These are phyloP conservation scores for Lachancea nothofagi DNA, from an alignment of 805 yeast genomes.

Conservation along the genomic window DNA sequence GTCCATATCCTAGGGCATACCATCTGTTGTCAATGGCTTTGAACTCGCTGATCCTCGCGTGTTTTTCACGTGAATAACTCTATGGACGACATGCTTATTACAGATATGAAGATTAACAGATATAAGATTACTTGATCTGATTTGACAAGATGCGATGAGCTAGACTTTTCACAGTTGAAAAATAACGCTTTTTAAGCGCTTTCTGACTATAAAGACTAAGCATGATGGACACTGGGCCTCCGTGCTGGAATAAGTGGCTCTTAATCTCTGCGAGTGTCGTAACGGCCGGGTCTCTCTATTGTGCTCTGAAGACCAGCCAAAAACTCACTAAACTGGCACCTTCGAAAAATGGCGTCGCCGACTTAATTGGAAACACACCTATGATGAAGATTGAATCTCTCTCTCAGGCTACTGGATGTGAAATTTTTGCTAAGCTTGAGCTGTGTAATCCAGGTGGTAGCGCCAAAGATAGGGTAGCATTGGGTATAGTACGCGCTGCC, in stretches of 20 bases:
- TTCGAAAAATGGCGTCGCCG: slow-evolving; percentile 54
- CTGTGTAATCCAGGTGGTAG: slow-evolving; percentile 89
- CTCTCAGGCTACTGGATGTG: slow-evolving; percentile 68
- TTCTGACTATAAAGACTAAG: background rate
- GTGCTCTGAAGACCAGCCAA: background rate
- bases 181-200: background rate
- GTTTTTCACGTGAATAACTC: too few species aligned
- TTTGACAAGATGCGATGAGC: too few species aligned
- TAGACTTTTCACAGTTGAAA: too few species aligned
- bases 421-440: slow-evolving; percentile 83
- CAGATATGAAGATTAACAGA: too few species aligned
- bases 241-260: slow-evolving; percentile 3
- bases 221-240: background rate
- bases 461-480: slow-evolving; percentile 91
- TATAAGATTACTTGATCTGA: too few species aligned
- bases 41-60: too few species aligned
- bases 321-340: slow-evolving; percentile 23
- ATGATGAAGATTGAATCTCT: slow-evolving; percentile 67
- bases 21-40: too few species aligned
- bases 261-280: slow-evolving; percentile 3
- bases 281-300: slow-evolving; percentile 7
- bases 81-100: too few species aligned
- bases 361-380: slow-evolving; percentile 88
- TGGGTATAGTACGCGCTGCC: slow-evolving; percentile 69
- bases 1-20: too few species aligned